Evolutionary conservation across 495 filamentous ascomycete genomes (phyloP), one percentile per base, ranked within the genome.

Genomic region (Neurospora sp.): DNA sequence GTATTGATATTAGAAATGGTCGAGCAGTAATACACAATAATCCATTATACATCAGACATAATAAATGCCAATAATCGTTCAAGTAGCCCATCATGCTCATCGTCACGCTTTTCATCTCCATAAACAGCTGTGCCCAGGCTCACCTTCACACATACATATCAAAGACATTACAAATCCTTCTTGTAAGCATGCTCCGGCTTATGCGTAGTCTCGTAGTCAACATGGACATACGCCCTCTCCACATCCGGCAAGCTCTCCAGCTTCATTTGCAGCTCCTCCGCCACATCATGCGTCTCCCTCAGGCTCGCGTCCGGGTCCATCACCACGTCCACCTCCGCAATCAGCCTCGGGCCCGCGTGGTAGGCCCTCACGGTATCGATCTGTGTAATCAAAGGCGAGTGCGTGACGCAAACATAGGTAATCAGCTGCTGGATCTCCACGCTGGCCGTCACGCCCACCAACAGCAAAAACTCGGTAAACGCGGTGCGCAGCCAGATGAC

Each of bases 351-450:
- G 3, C 96, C 96, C 20, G 89, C 91, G 76, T 97, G 94, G 81
- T 97, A 99, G 0, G 93, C 92, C 48, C 96, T 89, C 40, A 98
- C 96, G 17, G 96, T 99, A 79, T 99, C 96, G 78, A 99, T 96
- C 74, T 91, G 91, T 17, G 82, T 85, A 79, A 99, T 93, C 17
- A 76, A 70, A 8, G 91, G 89, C 40, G 91, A 94, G 83, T 98
- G 96, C 22, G 96, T 99, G 84, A 99, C 90, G 44, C 93, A 94
- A 78, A 98, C 93, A 82, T 99, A 99, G 0, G 96, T 99, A 74
- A 98, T 96, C 73, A 97, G 87, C 81, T 97, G 94, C 82, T 97
- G 90, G 83, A 92, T 93, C 76, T 92, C 88, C 10, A 93, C 91
- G 65, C 91, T 88, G 0, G 96, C 96, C 0, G 91, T 92, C 3